A percentile compares a stretch with the other conserved stretches of the same genome.
phyloP scores from a whole-genome alignment of 2,329 filamentous ascomycete species.

The Botryotinia calthae region DNA sequence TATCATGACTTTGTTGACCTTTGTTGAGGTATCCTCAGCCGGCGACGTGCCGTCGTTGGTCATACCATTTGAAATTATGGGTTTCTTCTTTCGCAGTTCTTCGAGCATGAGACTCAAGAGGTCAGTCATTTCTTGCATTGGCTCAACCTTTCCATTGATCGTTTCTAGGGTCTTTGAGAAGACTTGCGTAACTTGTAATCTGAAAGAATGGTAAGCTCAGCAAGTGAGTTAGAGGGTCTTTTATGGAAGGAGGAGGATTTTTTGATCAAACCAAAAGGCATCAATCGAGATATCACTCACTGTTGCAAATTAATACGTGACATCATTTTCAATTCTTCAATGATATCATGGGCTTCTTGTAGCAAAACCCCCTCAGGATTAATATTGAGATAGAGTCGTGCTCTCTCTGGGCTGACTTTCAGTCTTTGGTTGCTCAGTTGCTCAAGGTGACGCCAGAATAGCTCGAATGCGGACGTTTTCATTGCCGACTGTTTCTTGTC shows the following conservation, averaged over 20 bases:
- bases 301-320: constrained; percentile 40
- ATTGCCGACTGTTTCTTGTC: constrained; percentile 38
- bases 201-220: background rate
- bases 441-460: constrained; percentile 39
- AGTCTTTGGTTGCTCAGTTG: constrained; percentile 29
- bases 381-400: constrained; percentile 40
- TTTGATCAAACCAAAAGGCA: accelerated
- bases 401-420: constrained; percentile 8
- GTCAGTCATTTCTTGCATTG: background rate
- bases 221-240: background rate
- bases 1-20: background rate
- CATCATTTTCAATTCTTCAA: constrained; percentile 49
- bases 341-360: constrained; percentile 46
- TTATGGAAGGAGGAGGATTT: too few species aligned
- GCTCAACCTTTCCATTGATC: background rate
- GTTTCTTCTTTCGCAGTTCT: background rate
- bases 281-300: background rate
- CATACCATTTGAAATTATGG: too few species aligned
- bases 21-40: background rate
- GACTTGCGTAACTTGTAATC: constrained; percentile 18
- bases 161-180: constrained; percentile 16
- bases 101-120: background rate
- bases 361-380: constrained; percentile 43
- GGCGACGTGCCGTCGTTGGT: too few species aligned
- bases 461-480: constrained; percentile 42